phyloP scores from a whole-genome alignment of 306 rosid genomes.

The Trichosanthes cucumerina region DNA sequence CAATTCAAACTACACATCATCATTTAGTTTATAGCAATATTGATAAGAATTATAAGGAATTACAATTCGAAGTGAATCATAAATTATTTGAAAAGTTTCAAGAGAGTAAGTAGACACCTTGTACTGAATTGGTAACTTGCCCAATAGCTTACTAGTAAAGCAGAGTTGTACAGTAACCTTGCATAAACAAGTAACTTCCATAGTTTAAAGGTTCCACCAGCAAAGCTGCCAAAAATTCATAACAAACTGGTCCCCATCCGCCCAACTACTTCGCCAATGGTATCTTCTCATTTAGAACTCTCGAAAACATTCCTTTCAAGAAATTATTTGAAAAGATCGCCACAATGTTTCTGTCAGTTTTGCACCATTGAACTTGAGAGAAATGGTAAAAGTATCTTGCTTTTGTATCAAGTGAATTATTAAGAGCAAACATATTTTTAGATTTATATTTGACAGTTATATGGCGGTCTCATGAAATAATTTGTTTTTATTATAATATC shows the following conservation, averaged over 20 bases:
- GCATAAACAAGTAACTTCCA: background rate
- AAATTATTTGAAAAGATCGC: too few relatives aligned
- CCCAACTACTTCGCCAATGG: background rate
- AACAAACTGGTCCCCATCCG: background rate
- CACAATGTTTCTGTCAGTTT: too few relatives aligned
- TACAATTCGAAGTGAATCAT: background rate
- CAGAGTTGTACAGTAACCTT: background rate
- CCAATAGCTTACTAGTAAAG: background rate
- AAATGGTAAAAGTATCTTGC: too few relatives aligned
- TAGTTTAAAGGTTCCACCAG: background rate
- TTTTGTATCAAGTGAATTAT: too few relatives aligned
- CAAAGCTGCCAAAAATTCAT: conserved; percentile 2
- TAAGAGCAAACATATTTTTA: too few relatives aligned
- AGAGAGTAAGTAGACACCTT: background rate
- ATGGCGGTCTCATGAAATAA: background rate
- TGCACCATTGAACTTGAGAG: too few relatives aligned
- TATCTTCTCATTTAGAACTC: background rate
- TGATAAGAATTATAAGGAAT: background rate
- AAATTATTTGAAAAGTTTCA: background rate
- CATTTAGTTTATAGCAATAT: background rate
- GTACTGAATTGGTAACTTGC: background rate
- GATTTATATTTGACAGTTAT: too few relatives aligned
- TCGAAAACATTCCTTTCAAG: background rate
- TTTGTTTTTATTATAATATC: background rate
- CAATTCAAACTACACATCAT: background rate